Evolutionary conservation across 768 basidiomycete species (phyloP), one percentile per base, ranked within the genome.

Genomic region (Gymnopilus dilepis): DNA sequence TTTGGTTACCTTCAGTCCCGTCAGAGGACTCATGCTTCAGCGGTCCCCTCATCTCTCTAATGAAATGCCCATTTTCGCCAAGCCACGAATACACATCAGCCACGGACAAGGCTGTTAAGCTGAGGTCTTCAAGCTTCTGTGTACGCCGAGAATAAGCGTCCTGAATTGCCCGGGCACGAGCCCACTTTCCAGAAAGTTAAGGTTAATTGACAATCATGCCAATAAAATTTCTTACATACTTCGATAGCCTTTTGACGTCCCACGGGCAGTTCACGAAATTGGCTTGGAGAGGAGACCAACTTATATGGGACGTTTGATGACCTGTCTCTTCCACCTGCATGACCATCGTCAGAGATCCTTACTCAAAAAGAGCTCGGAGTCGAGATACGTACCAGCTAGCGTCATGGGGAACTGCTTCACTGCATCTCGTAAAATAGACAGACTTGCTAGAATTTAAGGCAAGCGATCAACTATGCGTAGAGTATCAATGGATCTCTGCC

Each of bases 231-330:
- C 8, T 31, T 37, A 57, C 72, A 58, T 64, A 83, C 84, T 72
- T 84, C 82, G 13, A 85, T 82, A 3, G 83, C 83, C 69, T 84
- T 84, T 56, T 79, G 74, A 58, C 84, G 74, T 21, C 84, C 84
- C 30, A 74, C 53, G 19, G 79, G 66, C 5, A 84, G 69, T 33
- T 61, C 66, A 26, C 73, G 73, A 37, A 82, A 78, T 54, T 81
- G 74, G 7, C 69, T 41, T 3, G 69, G 66, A 19, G 69, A 73
- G 6, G 74, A 55, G 6, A 74, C 78, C 4, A 83, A 68, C 56
- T 64, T 78, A 59, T 86, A 84, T 2, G 82, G 78, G 7, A 81
- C 54, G 34, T 64, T 62, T 7, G 67, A 64, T 30, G 56, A 43
- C n/a, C 61, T 65, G 48, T 67, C 61, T 66, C 68, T 73, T 43